A percentile compares a stretch with the other conserved stretches of the same genome.
phyloP scores from a whole-genome alignment of 108 stramenopile species.

The Nannochloropsis oceanica region DNA sequence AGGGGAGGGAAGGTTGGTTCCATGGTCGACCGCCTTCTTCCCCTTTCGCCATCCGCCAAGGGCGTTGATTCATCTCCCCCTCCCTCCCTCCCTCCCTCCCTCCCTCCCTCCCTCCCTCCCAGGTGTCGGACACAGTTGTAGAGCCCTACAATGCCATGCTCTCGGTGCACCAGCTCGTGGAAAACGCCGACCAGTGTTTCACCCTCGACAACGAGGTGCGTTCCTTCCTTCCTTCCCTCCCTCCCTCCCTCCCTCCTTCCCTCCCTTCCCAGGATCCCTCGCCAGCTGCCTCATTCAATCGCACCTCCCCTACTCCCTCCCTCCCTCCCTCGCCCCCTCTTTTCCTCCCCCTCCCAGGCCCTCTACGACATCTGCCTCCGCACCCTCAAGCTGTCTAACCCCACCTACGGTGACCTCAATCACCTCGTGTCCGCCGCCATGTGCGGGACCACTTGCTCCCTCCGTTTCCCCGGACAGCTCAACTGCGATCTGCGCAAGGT shows the following conservation, averaged over 20 bases:
- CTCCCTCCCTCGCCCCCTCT: background rate
- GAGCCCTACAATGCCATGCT: constrained; percentile 56
- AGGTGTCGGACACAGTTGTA: constrained; percentile 56
- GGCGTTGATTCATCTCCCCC: no score
- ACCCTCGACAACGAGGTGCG: constrained; percentile 19
- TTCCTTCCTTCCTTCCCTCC: background rate
- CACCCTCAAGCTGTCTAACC: constrained; percentile 56
- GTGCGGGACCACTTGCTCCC: constrained; percentile 56
- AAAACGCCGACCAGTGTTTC: constrained; percentile 28
- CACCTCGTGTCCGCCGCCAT: constrained; percentile 57
- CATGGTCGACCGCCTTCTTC: background rate
- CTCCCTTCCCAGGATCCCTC: background rate
- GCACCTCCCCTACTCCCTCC: background rate
- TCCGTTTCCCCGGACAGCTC: constrained; percentile 59
- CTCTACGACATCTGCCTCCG: constrained; percentile 53
- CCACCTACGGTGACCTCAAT: constrained; percentile 60
- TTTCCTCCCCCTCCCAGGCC: constrained; percentile 20
- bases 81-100: background rate
- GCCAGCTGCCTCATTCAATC: background rate
- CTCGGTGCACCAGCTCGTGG: constrained; percentile 16
- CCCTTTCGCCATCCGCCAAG: no score
- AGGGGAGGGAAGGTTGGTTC: background rate
- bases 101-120: background rate
- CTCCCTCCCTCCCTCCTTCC: background rate
- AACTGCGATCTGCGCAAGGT: constrained; percentile 60